These are phyloP conservation scores for Cunninghamia lanceolata DNA, from an alignment of 75 land plant genomes.

Conservation along the genomic window DNA sequence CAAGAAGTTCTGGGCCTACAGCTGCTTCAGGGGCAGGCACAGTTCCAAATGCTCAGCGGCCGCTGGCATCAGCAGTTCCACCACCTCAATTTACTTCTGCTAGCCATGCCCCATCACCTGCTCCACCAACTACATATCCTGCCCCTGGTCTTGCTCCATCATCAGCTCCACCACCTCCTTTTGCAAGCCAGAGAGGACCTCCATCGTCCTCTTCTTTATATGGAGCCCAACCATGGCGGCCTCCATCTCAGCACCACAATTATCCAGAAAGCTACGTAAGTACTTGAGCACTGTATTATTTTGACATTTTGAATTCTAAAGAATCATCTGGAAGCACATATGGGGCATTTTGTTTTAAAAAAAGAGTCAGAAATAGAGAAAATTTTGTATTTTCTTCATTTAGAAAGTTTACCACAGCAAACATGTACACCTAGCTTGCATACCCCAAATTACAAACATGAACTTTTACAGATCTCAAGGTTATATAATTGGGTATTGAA, in stretches of 20 bases:
- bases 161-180: background rate
- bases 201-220: background rate
- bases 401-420: background rate
- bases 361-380: background rate
- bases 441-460: background rate
- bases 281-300: background rate
- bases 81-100: background rate
- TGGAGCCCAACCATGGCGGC: background rate
- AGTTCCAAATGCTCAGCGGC: background rate
- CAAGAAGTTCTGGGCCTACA: background rate
- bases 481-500: background rate
- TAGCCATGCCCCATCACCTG: background rate
- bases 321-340: background rate
- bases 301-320: background rate
- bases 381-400: background rate
- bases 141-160: background rate
- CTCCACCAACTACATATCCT: background rate
- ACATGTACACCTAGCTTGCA: background rate
- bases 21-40: background rate
- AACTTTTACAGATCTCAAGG: background rate
- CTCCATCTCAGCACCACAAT: background rate
- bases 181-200: background rate
- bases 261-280: slow-evolving; percentile 7
- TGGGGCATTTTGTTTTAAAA: background rate
- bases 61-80: background rate